Conservation (phyloP, 163 green algal genomes). For the Scenedesmus sp. region DNA sequence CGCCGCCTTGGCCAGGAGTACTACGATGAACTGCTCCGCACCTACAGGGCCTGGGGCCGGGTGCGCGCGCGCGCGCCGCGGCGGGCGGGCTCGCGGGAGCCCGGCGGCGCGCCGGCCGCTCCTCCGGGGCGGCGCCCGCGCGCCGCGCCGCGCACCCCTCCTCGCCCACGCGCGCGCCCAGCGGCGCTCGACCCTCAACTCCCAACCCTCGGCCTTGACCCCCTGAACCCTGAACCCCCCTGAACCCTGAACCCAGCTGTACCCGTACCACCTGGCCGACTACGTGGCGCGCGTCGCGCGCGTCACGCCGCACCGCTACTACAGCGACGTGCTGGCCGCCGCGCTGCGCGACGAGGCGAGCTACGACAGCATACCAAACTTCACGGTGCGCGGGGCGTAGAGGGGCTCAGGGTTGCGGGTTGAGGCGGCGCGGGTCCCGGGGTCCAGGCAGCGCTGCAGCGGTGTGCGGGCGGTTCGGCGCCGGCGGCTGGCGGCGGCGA, state of each 20-base stretch:
- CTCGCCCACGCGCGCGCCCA: neutral
- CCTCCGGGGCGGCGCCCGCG: neutral
- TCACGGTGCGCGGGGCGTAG: slow-evolving; percentile 80
- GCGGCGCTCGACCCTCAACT: neutral
- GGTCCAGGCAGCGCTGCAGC: too few species aligned
- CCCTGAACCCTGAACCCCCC: neutral
- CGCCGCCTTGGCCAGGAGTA: too few species aligned
- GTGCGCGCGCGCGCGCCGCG: too few species aligned
- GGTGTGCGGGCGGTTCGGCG: too few species aligned
- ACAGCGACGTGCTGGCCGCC: slow-evolving; percentile 79
- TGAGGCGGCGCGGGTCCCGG: too few species aligned
- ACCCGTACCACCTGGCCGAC: slow-evolving; percentile 92
- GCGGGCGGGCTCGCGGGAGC: too few species aligned
- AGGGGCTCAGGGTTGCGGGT: too few species aligned
- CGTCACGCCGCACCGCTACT: slow-evolving; percentile 48
- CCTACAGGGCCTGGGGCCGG: slow-evolving; percentile 61
- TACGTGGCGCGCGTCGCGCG: slow-evolving; percentile 89
- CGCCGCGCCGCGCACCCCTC: too few species aligned
- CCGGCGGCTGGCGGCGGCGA: too few species aligned
- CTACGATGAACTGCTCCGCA: slow-evolving; percentile 82
- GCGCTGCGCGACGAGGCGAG: slow-evolving; percentile 85
- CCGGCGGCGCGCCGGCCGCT: too few species aligned
- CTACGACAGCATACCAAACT: slow-evolving; percentile 97
- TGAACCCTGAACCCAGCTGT: too few species aligned
- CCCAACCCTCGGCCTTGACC: neutral